Conservation (phyloP, 345 rosid species). For the Microthlaspi erraticum region DNA sequence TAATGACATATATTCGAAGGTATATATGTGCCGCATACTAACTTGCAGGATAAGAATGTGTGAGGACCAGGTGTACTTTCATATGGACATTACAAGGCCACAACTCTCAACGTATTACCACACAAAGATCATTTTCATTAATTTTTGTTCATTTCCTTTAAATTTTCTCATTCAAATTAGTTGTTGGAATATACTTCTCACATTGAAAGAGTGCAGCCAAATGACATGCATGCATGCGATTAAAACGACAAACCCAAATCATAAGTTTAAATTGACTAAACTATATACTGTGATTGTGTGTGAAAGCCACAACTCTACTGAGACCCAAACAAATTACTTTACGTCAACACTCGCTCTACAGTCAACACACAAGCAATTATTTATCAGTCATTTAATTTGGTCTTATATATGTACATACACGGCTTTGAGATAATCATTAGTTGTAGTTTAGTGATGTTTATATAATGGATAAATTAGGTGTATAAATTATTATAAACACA, state of each 20-base stretch:
- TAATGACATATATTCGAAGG: slow-evolving; percentile 33
- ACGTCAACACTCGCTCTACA: slow-evolving; percentile 31
- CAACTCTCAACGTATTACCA: slow-evolving; percentile 34
- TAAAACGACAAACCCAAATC: slow-evolving; percentile 32
- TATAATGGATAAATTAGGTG: no score
- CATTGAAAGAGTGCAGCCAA: slow-evolving; percentile 38
- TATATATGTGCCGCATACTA: slow-evolving; percentile 28
- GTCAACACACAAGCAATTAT: slow-evolving; percentile 7
- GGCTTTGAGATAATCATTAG: not conserved
- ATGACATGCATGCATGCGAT: slow-evolving; percentile 45
- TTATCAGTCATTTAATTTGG: not conserved
- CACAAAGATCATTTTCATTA: slow-evolving; percentile 13
- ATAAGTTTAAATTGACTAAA: slow-evolving; percentile 31
- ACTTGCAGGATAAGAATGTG: slow-evolving; percentile 29
- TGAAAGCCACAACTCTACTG: slow-evolving; percentile 38
- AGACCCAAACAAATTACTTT: slow-evolving; percentile 30
- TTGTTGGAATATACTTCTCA: slow-evolving; percentile 45
- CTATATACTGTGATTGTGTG: slow-evolving; percentile 21
- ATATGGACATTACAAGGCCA: slow-evolving; percentile 41
- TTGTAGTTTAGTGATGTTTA: not conserved
- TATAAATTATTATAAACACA: no score
- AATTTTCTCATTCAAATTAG: slow-evolving; percentile 32
- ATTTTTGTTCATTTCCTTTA: not conserved
- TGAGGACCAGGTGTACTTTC: slow-evolving; percentile 40
- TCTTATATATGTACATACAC: not conserved